Evolutionary conservation across 805 yeast species (phyloP).

Genomic region (Ogataea ramenticola): DNA sequence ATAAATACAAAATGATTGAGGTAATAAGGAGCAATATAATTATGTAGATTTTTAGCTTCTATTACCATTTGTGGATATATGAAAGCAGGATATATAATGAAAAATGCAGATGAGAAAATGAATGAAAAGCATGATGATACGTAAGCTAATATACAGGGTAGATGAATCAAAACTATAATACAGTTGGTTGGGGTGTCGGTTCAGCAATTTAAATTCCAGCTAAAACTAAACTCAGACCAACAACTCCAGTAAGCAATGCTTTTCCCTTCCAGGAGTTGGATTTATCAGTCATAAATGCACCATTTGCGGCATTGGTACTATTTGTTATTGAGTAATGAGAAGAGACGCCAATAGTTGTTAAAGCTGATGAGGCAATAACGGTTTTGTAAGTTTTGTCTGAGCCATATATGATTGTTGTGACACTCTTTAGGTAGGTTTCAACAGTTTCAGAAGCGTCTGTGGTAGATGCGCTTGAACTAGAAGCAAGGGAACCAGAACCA

Average conservation of each 20-base stretch:
- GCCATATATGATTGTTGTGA: not conserved
- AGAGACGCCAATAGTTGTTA: constrained; percentile 9
- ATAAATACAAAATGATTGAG: no score
- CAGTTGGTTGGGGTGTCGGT: not conserved
- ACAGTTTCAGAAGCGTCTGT: not conserved
- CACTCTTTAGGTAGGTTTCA: not conserved
- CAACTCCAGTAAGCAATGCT: constrained; percentile 12
- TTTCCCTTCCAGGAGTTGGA: constrained; percentile 14
- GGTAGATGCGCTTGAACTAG: constrained; percentile 3
- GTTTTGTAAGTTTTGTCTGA: constrained; percentile 6
- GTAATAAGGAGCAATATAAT: no score
- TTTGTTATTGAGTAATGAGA: constrained; percentile 11
- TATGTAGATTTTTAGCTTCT: no score
- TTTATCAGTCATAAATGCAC: constrained; percentile 2
- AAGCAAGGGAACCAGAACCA: not conserved
- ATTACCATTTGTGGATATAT: no score
- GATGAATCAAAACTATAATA: not conserved
- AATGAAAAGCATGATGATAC: not conserved
- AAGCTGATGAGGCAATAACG: constrained; percentile 8
- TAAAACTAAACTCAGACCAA: constrained; percentile 15
- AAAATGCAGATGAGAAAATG: not conserved
- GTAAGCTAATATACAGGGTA: not conserved
- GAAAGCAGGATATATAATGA: not conserved
- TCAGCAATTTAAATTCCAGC: constrained; percentile 8
- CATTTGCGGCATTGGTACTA: constrained; percentile 12